Base-by-base conservation (phyloP, 2,329 filamentous ascomycete species). In the Trichoderma sp. region DNA sequence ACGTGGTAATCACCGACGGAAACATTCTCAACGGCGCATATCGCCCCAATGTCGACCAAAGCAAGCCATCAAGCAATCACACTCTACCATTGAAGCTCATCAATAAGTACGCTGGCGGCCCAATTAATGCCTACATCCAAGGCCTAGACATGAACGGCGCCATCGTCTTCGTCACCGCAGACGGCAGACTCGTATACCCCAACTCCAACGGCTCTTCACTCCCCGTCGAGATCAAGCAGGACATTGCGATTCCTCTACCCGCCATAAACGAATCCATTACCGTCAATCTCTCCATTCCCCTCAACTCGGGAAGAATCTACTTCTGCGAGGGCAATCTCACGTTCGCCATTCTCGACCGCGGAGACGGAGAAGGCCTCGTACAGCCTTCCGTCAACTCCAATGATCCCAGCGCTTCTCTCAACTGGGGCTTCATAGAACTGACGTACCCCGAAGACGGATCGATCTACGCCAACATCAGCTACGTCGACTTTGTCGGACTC, bases 401-500 rank as follows among this genome's bases (percentile, higher is more conserved):
- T 3, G 85, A 87, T 68, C 82, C 84, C 4, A 85, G 81, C 32
- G 78, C 82, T 0, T 79, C 76, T 2, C 75, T 84, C 47, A 83
- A 83, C 75, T 87, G 85, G 84, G 85, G 84, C 1, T 87, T 87
- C 68, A 80, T 85, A 20, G 85, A 87, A 74, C 77, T 87, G 32
- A 85, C 84, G 2, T 83, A 82, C 74, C 84, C 79, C n/a, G 61
- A 74, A 0, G 74, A 79, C 1, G 80, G 80, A 0, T 76, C 79
- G 7, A 75, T 87, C 30, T 86, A 79, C 55, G 83, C 84, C 73
- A 86, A 87, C 76, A 82, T 87, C 68, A 85, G 81, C 62, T 86
- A 84, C 70, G 85, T 87, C 36, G 85, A 87, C 75, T 87, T 86
- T 73, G 82, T 86, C 20, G 81, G 85, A 5, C 79, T 88, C 17